phyloP scores from a whole-genome alignment of 1,284 basidiomycete species.

The Pseudozyma tsukubaensis region DNA sequence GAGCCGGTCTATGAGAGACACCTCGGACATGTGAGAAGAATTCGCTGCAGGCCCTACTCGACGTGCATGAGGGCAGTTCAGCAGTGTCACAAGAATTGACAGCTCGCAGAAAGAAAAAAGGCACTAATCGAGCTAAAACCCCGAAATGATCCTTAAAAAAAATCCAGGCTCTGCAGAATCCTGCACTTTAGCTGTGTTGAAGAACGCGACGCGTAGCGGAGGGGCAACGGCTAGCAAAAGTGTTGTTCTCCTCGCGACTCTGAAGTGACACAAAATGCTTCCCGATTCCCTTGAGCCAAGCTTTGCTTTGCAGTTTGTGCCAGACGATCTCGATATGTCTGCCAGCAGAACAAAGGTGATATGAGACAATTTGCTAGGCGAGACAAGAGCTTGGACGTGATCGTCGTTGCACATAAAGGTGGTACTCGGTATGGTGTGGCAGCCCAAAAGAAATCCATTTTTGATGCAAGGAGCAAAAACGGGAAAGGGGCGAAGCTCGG shows the following conservation, averaged over 20 bases:
- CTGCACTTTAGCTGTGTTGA: neutral
- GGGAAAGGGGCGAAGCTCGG: slow-evolving; percentile 3
- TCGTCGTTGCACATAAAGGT: no score
- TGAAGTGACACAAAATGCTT: neutral
- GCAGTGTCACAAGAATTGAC: slow-evolving; percentile 11
- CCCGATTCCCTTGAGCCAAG: no score
- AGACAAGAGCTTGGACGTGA: no score
- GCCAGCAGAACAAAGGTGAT: neutral
- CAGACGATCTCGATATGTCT: neutral
- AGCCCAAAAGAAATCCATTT: slow-evolving; percentile 4
- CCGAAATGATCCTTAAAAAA: no score
- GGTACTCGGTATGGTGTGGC: neutral
- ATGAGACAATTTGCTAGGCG: neutral
- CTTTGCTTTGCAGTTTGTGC: no score
- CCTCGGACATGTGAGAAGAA: slow-evolving; percentile 49
- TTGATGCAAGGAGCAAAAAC: slow-evolving; percentile 34
- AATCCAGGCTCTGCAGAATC: neutral
- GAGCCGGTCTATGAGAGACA: neutral
- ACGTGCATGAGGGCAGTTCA: slow-evolving; percentile 27
- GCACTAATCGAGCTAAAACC: slow-evolving; percentile 5
- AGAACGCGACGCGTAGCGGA: slow-evolving; percentile 16
- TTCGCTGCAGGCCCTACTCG: slow-evolving; percentile 19
- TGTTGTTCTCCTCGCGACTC: slow-evolving; percentile 7
- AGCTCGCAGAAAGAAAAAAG: neutral
- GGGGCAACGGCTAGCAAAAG: neutral